These are phyloP conservation scores for Carpinus viminea DNA, from an alignment of 306 rosid species.

Conservation along the genomic window DNA sequence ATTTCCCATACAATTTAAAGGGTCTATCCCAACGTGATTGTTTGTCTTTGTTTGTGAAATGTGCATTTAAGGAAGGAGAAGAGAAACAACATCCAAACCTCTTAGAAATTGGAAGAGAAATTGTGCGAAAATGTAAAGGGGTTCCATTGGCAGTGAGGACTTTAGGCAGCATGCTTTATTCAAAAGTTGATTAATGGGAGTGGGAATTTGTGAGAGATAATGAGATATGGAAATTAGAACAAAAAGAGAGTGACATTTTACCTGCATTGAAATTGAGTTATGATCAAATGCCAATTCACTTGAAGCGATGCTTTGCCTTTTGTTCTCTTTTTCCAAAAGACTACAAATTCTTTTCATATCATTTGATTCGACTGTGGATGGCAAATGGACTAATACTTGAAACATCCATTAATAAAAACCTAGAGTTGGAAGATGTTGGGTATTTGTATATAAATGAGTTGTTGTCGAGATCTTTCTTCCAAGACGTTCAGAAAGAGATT, in stretches of 20 bases:
- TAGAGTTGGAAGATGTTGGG: conserved; percentile 34
- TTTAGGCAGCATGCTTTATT: neutral
- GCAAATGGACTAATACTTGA: conserved; percentile 23
- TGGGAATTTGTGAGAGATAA: conserved; percentile 2
- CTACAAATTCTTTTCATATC: neutral
- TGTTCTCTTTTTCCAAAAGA: conserved; percentile 12
- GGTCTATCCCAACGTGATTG: neutral
- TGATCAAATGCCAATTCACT: conserved; percentile 20
- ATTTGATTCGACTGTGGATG: conserved; percentile 23
- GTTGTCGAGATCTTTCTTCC: conserved; percentile 27
- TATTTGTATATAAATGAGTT: conserved; percentile 23
- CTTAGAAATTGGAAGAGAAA: neutral
- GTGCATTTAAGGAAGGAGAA: conserved; percentile 19
- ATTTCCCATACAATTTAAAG: neutral
- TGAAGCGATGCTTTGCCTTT: conserved; percentile 28
- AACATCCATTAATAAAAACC: neutral
- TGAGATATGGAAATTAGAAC: conserved; percentile 26
- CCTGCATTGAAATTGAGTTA: conserved; percentile 26
- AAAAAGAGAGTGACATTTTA: neutral
- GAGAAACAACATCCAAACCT: conserved; percentile 8
- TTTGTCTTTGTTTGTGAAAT: conserved; percentile 18
- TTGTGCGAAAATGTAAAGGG: conserved; percentile 25
- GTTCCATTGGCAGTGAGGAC: conserved; percentile 26
- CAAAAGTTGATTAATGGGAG: neutral
- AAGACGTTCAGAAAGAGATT: neutral